Evolutionary conservation across 805 yeast species (phyloP), one percentile per base, ranked within the genome.

Genomic region (Metschnikowia noctiluminum): DNA sequence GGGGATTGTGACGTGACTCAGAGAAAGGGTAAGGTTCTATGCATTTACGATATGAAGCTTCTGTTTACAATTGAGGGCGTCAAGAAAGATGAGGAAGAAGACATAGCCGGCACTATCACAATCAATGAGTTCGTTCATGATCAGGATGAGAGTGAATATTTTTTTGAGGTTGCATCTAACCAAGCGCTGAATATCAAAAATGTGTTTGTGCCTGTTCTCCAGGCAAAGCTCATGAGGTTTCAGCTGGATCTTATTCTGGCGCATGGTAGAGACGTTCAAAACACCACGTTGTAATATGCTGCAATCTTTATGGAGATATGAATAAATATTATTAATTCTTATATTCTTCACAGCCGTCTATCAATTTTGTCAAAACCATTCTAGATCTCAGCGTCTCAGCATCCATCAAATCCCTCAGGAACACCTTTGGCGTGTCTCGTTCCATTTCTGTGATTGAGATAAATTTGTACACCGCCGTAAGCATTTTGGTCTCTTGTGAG

Each of bases 1-100:
- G 95, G 95, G 21, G 94, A 87, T 63, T 85, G 94, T 58, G 87
- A 87, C 59, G 91, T 87, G 12, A 83, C 89, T 21, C 92, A 87
- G 65, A 79, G 95, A 70, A 87, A 87, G 66, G 92, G 92, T 8
- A 85, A 82, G 65, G 88, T 84, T 27, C 78, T 81, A 58, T 86
- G 92, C 61, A 83, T 87, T 43, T 87, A 79, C 59, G 95, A 87
- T 61, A 62, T 87, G 74, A 69, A 70, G 40, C 63, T 87, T 41
- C 73, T 70, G 53, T 73, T 87, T 49, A 59, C 68, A 9, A 59
- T 59, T 13, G 48, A 50, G 7, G 70, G 82, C 16, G 59, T 63
- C 35, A 74, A 79, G 12, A 56, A 62, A 28, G 69, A 64, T 7
- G 75, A 72, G n/a, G 73, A 69, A 42, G 63, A 66, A 15, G 49